Conservation (phyloP, 257 asterid genomes). For the Gentiana straminea region DNA sequence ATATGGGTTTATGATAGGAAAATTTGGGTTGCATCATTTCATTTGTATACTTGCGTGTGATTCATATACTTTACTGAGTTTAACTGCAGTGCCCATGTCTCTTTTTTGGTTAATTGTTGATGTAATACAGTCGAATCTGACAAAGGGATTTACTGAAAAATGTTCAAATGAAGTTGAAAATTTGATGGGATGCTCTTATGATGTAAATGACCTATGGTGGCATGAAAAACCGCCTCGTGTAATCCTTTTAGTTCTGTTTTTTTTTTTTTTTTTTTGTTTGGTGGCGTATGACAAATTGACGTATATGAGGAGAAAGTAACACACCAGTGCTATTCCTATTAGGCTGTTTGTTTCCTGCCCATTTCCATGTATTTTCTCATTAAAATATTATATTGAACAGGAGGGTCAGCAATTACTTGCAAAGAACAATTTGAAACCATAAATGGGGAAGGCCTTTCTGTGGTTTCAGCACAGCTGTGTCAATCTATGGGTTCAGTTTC, state of each 20-base stretch:
- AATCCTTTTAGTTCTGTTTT: neutral
- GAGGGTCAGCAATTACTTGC: conserved; percentile 89
- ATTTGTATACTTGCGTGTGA: too few relatives aligned
- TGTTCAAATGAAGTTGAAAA: too few relatives aligned
- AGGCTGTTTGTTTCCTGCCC: neutral
- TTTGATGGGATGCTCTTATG: neutral
- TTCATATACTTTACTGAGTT: too few relatives aligned
- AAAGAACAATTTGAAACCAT: conserved; percentile 76
- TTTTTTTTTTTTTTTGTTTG: neutral
- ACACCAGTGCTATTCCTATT: neutral
- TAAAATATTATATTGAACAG: conserved; percentile 23
- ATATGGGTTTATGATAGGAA: too few relatives aligned
- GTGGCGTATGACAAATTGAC: too few relatives aligned
- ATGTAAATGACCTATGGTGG: neutral
- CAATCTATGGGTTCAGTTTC: conserved; percentile 51
- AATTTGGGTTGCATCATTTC: too few relatives aligned
- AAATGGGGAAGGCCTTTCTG: conserved; percentile 49
- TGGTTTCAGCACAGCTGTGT: conserved; percentile 68
- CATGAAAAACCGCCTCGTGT: neutral
- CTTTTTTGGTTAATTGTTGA: too few relatives aligned
- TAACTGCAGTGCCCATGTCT: too few relatives aligned
- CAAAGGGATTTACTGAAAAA: too few relatives aligned
- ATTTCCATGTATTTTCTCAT: neutral
- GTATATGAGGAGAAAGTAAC: neutral
- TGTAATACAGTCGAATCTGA: too few relatives aligned